Evolutionary conservation across 345 rosid species (phyloP), one percentile per base, ranked within the genome.

Genomic region (Crucihimalaya himalaica): DNA sequence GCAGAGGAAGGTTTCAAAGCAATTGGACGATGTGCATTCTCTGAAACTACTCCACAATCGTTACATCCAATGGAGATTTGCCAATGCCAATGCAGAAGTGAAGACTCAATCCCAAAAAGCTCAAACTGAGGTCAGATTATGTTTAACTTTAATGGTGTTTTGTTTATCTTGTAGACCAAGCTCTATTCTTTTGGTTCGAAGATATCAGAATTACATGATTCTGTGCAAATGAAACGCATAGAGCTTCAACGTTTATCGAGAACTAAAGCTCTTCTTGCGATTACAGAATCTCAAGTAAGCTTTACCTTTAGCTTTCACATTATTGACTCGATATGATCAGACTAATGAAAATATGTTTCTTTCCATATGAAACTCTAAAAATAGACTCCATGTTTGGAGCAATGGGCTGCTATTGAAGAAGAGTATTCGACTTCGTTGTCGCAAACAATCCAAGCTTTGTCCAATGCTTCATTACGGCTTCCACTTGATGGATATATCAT

Each of bases 61-160:
- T 59, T 76, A 85, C 69, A 68, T 89, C 52, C 93, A 88, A 67
- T 92, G 96, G 97, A 87, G 87, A 72, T 88, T 73, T 50, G 89
- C 85, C 50, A 92, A 89, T 54, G 88, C 94, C 1, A 89, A 89
- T 74, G 83, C 89, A 9, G 80, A 81, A 64, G 70, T 68, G 13
- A 79, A 85, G 1, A 61, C 66, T 40, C 80, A 72, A 66, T 43
- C 85, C 77, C 90, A 85, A 52, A 84, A 63, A 75, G 6, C 78
- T 74, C 85, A 84, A 75, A 73, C 85, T 5, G 88, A 92, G 92
- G 97, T 89, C 47, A 64, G 21, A 8, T 18, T 6, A 7, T 45
- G 50, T n/a, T n/a, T 0, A 23, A 14, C 6, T 63, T 19, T 48
- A 51, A 20, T 37, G n/a, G 60, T 21, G 37, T 23, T 23, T 66